Conservation (phyloP, 2,329 filamentous ascomycete species). For the Epichloe hybrida region DNA sequence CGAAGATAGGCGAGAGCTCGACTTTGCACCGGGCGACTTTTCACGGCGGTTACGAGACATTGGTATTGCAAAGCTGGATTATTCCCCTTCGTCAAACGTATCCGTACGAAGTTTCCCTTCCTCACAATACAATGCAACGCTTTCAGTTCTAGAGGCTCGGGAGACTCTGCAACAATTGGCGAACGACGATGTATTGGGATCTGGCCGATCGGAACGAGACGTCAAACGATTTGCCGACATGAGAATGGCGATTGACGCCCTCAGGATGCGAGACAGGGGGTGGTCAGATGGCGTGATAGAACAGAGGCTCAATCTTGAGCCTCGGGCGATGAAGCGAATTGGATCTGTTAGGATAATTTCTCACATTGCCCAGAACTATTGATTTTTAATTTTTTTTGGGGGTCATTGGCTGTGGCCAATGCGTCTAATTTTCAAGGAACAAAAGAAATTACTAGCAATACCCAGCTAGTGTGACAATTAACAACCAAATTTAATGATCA, state of each 20-base stretch:
- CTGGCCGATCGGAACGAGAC: neutral
- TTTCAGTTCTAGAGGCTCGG: neutral
- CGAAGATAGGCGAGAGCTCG: too few species aligned
- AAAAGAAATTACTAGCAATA: too few species aligned
- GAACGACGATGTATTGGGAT: neutral
- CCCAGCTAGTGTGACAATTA: too few species aligned
- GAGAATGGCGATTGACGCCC: neutral
- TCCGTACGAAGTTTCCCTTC: neutral
- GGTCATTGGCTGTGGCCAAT: too few species aligned
- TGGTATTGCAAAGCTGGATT: neutral
- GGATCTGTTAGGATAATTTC: neutral
- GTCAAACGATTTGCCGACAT: constrained; percentile 3
- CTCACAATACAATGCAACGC: neutral
- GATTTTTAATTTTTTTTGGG: too few species aligned
- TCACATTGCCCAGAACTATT: neutral
- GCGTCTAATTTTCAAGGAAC: too few species aligned
- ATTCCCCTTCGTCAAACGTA: neutral
- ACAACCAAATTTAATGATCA: too few species aligned
- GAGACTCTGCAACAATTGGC: neutral
- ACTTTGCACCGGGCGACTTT: neutral
- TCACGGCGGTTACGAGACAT: neutral
- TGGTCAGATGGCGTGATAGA: neutral
- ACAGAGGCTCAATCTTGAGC: neutral
- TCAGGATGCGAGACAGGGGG: constrained; percentile 3
- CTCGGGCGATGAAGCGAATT: neutral